phyloP scores from a whole-genome alignment of 345 rosid species.

The Euphorbia lathyris region DNA sequence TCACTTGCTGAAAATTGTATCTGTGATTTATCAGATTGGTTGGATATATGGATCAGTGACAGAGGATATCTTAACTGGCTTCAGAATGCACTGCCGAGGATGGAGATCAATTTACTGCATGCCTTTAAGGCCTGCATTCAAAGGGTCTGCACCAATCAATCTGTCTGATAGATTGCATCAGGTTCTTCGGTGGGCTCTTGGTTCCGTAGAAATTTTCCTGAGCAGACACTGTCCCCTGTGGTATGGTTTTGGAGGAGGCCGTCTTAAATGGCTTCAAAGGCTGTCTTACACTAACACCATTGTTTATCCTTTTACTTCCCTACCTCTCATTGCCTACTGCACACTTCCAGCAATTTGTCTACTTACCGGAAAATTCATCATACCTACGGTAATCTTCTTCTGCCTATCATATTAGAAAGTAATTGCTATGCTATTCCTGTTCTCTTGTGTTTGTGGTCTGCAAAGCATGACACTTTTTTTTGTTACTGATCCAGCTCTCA shows the following conservation, averaged over 20 bases:
- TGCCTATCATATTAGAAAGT: too few species aligned
- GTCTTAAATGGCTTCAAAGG: conserved; percentile 91
- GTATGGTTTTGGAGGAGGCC: conserved; percentile 96
- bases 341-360: conserved; percentile 91
- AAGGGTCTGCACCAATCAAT: conserved; percentile 99
- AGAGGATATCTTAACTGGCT: conserved; percentile 92
- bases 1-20: conserved; percentile 1
- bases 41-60: conserved; percentile 98
- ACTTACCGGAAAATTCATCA: conserved; percentile 94
- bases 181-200: conserved; percentile 98
- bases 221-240: conserved; percentile 96
- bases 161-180: conserved; percentile 90
- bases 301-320: conserved; percentile 95
- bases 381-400: conserved; percentile 67
- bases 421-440: background rate
- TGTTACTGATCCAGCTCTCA: conserved; percentile 58
- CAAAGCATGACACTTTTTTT: background rate
- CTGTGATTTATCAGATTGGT: conserved; percentile 57
- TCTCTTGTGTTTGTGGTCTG: background rate
- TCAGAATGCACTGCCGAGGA: conserved; percentile 98
- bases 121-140: conserved; percentile 96
- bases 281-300: conserved; percentile 87
- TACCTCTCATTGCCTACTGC: conserved; percentile 92
- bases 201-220: conserved; percentile 91
- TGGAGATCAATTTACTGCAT: conserved; percentile 98